Conservation (phyloP, 23 red algal genomes). For the Gracilaria gracilis region DNA sequence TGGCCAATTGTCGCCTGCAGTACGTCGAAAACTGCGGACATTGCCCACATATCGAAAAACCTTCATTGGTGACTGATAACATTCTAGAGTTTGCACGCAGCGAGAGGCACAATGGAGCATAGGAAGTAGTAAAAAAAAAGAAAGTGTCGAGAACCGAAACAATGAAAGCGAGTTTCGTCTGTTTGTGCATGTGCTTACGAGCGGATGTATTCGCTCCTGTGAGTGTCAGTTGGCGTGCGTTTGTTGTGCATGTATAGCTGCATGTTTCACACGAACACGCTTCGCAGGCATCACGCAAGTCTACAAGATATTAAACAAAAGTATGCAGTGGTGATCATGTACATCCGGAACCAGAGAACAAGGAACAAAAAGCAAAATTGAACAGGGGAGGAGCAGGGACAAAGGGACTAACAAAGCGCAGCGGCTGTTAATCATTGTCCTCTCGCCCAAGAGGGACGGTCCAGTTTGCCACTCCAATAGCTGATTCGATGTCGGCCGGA, state of each 20-base stretch:
- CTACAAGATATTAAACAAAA: slow-evolving; percentile 46
- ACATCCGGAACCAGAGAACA: slow-evolving; percentile 18
- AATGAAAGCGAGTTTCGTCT: slow-evolving; percentile 23
- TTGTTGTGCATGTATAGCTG: background rate
- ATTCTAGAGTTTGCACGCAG: slow-evolving; percentile 53
- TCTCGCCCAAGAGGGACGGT: slow-evolving; percentile 36
- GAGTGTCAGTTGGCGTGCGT: background rate
- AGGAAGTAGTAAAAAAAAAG: too few relatives aligned
- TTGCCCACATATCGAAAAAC: slow-evolving; percentile 75
- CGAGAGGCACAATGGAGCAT: background rate
- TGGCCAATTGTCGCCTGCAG: slow-evolving; percentile 38
- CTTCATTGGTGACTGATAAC: slow-evolving; percentile 49
- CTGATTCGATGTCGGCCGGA: slow-evolving; percentile 62
- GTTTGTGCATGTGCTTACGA: slow-evolving; percentile 15
- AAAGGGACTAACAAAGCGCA: background rate
- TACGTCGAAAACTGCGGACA: slow-evolving; percentile 71
- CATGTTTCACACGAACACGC: background rate
- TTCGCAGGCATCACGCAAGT: slow-evolving; percentile 14
- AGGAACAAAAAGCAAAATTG: background rate
- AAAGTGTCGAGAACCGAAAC: slow-evolving; percentile 26
- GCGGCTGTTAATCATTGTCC: slow-evolving; percentile 19
- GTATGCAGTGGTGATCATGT: slow-evolving; percentile 38
- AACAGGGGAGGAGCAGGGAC: background rate
- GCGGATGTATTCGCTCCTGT: background rate
- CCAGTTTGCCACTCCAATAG: slow-evolving; percentile 81